Base-by-base conservation (phyloP, 2,329 filamentous ascomycete genomes). In the Talaromyces sp. region DNA sequence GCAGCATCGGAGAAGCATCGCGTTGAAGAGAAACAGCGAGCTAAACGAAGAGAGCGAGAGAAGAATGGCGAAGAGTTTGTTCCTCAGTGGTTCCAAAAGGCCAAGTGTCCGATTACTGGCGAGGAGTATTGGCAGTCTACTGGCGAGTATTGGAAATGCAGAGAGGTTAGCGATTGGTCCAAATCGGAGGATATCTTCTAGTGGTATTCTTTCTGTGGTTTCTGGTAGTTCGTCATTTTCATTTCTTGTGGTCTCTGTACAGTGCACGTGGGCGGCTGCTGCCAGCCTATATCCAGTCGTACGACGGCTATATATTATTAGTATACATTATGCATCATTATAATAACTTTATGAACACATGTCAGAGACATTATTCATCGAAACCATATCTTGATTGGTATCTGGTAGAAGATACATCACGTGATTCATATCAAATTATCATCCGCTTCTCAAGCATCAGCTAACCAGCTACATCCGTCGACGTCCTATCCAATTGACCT, bases 1-100 rank as follows among this genome's bases (percentile, higher is more conserved):
- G 95, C 95, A 1, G 95, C 94, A 0, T 87, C 86, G 5, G 95
- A 99, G 82, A 99, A 99, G 86, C 95, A 94, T 73, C 85, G 95
- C 1, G 86, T 99, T 0, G 95, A 99, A 78, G 91, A 97, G 81
- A 93, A 89, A 69, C 95, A 99, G 82, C 85, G 95, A 66, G 88
- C 89, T 10, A 89, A 89, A 66, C 82, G 95, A 67, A 82, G 91
- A 63, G 81, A 84, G 66, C 84, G 93, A 27, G 94, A 99, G 78
- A 84, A 85, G 35, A 85, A 80, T 2, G 95, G 95, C 3, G 90
- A 96, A 68, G 89, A 94, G 67, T 98, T 95, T 74, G 78, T 80
- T 47, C 92, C 95, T 0, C 87, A 89, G 56, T 99, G 94, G 93
- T 99, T 99, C 76, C 80, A 74, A 45, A 91, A 90, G 79, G 83